Conservation (phyloP, 78 protist species). For the Cavenderia fasciculata region DNA sequence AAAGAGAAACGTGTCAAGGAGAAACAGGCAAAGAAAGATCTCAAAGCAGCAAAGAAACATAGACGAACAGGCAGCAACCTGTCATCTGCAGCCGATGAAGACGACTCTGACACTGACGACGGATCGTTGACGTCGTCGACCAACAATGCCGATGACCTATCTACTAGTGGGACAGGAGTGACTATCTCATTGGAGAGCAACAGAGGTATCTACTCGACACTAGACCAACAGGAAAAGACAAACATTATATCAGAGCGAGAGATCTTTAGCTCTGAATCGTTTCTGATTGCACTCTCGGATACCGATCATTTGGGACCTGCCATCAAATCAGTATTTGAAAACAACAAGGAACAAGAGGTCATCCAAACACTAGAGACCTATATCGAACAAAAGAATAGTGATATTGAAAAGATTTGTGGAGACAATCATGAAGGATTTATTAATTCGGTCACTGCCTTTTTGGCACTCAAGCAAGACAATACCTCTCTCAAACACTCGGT, state of each 20-base stretch:
- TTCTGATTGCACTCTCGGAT: constrained; percentile 54
- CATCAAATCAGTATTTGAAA: constrained; percentile 62
- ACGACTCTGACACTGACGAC: background rate
- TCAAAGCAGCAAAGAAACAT: constrained; percentile 26
- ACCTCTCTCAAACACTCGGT: constrained; percentile 33
- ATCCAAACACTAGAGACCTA: constrained; percentile 27
- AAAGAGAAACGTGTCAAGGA: constrained; percentile 13
- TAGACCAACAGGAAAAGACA: background rate
- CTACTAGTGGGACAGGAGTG: background rate
- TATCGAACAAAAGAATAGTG: constrained; percentile 14
- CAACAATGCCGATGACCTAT: background rate
- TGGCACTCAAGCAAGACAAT: constrained; percentile 47
- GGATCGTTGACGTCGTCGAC: background rate
- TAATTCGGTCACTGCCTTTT: constrained; percentile 56
- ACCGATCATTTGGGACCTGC: constrained; percentile 77
- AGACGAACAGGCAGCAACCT: background rate
- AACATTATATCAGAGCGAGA: background rate
- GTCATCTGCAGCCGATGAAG: background rate
- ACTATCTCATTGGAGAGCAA: background rate
- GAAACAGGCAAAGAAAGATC: constrained; percentile 6
- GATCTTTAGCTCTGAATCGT: constrained; percentile 24
- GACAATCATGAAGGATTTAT: constrained; percentile 73
- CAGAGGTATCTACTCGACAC: background rate
- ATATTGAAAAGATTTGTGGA: constrained; percentile 77
- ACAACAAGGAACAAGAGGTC: constrained; percentile 45